These are phyloP conservation scores for Dioscorea zingiberensis DNA, from an alignment of 106 monocot species.

Conservation along the genomic window DNA sequence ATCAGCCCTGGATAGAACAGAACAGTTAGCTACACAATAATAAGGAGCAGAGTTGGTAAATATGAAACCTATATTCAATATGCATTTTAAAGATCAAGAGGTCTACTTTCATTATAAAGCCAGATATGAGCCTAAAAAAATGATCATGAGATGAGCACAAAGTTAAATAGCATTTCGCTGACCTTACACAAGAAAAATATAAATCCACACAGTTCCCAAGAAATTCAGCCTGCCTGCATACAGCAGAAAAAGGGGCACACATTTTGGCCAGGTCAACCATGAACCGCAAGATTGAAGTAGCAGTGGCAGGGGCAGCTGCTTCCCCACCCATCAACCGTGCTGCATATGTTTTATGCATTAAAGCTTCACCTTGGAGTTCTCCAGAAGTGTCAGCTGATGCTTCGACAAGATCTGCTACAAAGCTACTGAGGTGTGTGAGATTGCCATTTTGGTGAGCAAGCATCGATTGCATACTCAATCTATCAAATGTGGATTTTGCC, in stretches of 20 bases:
- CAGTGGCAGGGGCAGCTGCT: slow-evolving; percentile 83
- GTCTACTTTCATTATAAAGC: not conserved
- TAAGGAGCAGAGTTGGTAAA: not conserved
- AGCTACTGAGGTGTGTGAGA: slow-evolving; percentile 55
- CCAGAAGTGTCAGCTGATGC: slow-evolving; percentile 48
- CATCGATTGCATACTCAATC: slow-evolving; percentile 72
- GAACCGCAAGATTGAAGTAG: slow-evolving; percentile 78
- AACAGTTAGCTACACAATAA: not conserved
- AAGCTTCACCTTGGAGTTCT: slow-evolving; percentile 94
- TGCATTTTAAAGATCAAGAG: not conserved
- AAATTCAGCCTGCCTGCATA: slow-evolving; percentile 83
- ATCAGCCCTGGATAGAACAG: slow-evolving; percentile 57
- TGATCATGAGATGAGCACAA: not conserved
- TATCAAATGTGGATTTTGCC: slow-evolving; percentile 92
- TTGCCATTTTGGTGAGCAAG: slow-evolving; percentile 71
- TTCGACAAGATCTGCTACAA: slow-evolving; percentile 79
- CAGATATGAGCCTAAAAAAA: not conserved
- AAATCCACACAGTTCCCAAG: slow-evolving; percentile 96
- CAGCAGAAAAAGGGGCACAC: slow-evolving; percentile 80
- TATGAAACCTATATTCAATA: not conserved
- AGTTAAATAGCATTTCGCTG: slow-evolving; percentile 6
- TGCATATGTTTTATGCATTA: slow-evolving; percentile 98
- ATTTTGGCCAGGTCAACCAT: slow-evolving; percentile 98
- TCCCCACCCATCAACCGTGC: slow-evolving; percentile 97
- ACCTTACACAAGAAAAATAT: slow-evolving; percentile 98